Base-by-base conservation (phyloP, 2,329 filamentous ascomycete species). In the Pyricularia grisea region DNA sequence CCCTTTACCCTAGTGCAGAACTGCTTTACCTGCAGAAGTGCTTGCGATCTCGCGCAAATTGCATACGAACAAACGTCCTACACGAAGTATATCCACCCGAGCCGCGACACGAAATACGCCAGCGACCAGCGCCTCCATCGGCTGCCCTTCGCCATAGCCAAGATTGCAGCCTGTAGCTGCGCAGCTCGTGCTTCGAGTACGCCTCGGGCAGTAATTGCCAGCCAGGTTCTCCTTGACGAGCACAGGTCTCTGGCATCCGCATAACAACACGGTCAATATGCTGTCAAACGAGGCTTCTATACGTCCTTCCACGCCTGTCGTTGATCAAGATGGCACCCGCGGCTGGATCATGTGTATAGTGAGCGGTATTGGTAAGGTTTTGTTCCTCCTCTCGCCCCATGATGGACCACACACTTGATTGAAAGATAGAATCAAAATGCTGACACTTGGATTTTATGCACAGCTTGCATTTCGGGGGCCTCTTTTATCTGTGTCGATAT, bases 301-400 rank as follows among this genome's bases (percentile, higher is more conserved):
- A 65, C 11, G 28, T 30, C 9, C 23, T 65, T 25, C 63, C 63
- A 3, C 27, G 27, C 63, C 63, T 28, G n/a, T 65, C 27, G n/a
- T 4, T 3, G 27, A 36, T 10, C 20, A 27, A 30, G 25, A 61
- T 12, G 58, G 58, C n/a, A 90, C 90, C 72, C 88, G 93, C 72
- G 94, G 95, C 75, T 98, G 94, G 94, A 90, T 98, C 74, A 92
- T 98, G 91, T 89, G 85, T 75, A 84, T 93, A 72, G 92, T 94
- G 79, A 97, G 93, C 76, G 88, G 93, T 68, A 80, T 88, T 71
- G 87, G 87, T 89, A 74, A 70, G 85, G 82, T 70, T 71, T 68
- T 36, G 69, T 33, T 30, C 20, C 60, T 55, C 42, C 28, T 27
- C n/a, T n/a, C n/a, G n/a, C n/a, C 23, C 25, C 11, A 14, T 14